These are phyloP conservation scores for Endoconidiophora polonica DNA, from an alignment of 2,329 filamentous ascomycete genomes.

Conservation along the genomic window DNA sequence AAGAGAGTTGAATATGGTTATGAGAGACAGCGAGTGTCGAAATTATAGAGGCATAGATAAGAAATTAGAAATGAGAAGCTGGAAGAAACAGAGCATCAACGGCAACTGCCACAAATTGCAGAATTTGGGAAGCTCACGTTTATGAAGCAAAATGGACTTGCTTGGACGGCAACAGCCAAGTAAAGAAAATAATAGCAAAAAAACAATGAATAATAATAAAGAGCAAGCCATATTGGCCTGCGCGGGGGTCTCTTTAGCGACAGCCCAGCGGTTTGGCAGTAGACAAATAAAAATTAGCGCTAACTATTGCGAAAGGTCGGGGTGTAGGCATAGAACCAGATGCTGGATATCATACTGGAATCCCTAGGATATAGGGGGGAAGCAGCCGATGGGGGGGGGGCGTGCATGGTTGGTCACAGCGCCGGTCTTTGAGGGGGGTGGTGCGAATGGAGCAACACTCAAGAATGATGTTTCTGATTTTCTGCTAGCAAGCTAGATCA, in stretches of 20 bases:
- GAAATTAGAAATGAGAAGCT: background rate
- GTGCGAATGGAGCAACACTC: too few species aligned
- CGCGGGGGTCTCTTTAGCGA: background rate
- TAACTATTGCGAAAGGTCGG: conserved; percentile 1
- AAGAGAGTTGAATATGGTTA: too few species aligned
- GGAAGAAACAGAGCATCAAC: background rate
- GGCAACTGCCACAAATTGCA: background rate
- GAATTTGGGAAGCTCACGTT: background rate
- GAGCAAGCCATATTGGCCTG: background rate
- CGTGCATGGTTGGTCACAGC: too few species aligned
- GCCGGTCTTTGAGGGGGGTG: too few species aligned
- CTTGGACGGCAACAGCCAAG: background rate
- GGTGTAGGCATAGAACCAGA: conserved; percentile 1
- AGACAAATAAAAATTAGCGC: background rate
- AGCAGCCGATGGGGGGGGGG: too few species aligned
- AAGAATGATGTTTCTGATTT: too few species aligned
- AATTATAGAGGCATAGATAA: background rate
- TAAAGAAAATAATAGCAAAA: background rate
- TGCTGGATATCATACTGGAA: too few species aligned
- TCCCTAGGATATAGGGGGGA: too few species aligned
- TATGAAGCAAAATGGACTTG: background rate
- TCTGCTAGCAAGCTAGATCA: too few species aligned
- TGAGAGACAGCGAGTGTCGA: too few species aligned
- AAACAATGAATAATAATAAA: background rate
- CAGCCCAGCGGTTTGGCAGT: background rate